These are phyloP conservation scores for Malassezia obtusa DNA, from an alignment of 1,284 basidiomycete species.

Conservation along the genomic window DNA sequence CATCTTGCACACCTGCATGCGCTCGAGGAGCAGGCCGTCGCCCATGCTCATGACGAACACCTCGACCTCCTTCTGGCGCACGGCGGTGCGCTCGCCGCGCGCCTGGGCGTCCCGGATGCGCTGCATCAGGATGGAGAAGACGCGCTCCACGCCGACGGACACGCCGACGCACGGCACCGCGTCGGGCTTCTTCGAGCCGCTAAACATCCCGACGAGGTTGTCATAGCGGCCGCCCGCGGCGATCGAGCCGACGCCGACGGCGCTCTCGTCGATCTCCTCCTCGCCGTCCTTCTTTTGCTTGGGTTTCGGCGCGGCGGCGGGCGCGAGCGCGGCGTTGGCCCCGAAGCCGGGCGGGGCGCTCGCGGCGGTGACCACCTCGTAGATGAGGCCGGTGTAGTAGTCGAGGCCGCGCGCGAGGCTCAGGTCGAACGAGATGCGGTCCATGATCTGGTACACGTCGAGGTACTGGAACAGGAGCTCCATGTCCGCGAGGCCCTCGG, in stretches of 20 bases:
- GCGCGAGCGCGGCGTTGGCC: slow-evolving; percentile 14
- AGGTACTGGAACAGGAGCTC: slow-evolving; percentile 72
- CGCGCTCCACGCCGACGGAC: slow-evolving; percentile 86
- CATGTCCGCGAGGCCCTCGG: slow-evolving; percentile 85
- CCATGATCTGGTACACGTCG: slow-evolving; percentile 67
- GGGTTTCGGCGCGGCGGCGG: slow-evolving; percentile 32
- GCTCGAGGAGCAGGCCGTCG: slow-evolving; percentile 75
- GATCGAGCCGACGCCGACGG: slow-evolving; percentile 91
- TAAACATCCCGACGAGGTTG: slow-evolving; percentile 89
- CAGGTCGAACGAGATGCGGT: slow-evolving; percentile 78
- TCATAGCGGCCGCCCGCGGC: slow-evolving; percentile 96
- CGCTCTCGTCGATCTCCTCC: slow-evolving; percentile 82
- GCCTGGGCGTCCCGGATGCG: slow-evolving; percentile 63
- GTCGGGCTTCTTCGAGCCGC: slow-evolving; percentile 62
- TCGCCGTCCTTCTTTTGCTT: slow-evolving; percentile 54
- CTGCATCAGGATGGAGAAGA: slow-evolving; percentile 84
- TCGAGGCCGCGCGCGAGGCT: slow-evolving; percentile 91
- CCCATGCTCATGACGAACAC: slow-evolving; percentile 89
- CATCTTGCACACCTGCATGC: slow-evolving; percentile 71
- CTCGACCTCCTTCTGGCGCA: slow-evolving; percentile 79
- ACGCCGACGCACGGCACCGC: slow-evolving; percentile 83
- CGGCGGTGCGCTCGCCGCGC: slow-evolving; percentile 49
- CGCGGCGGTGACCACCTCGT: slow-evolving; percentile 85
- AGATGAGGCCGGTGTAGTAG: slow-evolving; percentile 98
- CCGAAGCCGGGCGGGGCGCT: slow-evolving; percentile 76